Evolutionary conservation across 148 eudicot genomes (phyloP).

Genomic region (Vaccinium vitisidaea): DNA sequence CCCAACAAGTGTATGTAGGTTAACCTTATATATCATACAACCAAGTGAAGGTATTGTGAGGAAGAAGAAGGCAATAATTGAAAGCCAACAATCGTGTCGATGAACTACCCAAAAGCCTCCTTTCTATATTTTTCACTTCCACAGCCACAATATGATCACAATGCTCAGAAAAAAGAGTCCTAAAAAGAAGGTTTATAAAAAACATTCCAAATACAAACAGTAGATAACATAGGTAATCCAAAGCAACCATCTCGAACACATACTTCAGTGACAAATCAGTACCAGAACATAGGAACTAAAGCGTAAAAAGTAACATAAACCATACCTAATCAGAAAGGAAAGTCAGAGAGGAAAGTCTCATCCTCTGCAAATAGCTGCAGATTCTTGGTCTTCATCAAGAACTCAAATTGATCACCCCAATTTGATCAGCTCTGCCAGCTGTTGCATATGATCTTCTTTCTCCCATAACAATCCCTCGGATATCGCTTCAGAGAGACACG

Average conservation of each 20-base stretch:
- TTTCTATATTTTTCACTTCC: not conserved
- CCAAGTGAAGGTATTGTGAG: not conserved
- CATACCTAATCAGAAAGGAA: conserved; percentile 29
- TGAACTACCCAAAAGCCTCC: not conserved
- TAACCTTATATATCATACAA: not conserved
- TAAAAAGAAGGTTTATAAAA: no score
- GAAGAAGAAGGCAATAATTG: not conserved
- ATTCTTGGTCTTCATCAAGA: conserved; percentile 55
- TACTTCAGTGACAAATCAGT: not conserved
- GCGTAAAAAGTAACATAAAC: not conserved
- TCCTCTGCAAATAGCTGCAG: conserved; percentile 56
- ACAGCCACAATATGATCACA: not conserved
- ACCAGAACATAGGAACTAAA: not conserved
- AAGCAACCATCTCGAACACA: not conserved
- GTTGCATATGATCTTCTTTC: conserved; percentile 33
- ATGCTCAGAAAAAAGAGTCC: no score
- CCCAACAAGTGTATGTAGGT: not conserved
- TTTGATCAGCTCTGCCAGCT: conserved; percentile 53
- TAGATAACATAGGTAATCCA: not conserved
- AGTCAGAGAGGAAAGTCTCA: conserved; percentile 38
- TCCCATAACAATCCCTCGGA: conserved; percentile 61
- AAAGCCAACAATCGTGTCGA: not conserved
- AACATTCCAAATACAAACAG: not conserved
- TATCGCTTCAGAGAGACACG: conserved; percentile 43
- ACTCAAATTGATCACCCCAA: conserved; percentile 52